Conservation (phyloP, 148 eudicot species). For the Dianthus caryophyllus region DNA sequence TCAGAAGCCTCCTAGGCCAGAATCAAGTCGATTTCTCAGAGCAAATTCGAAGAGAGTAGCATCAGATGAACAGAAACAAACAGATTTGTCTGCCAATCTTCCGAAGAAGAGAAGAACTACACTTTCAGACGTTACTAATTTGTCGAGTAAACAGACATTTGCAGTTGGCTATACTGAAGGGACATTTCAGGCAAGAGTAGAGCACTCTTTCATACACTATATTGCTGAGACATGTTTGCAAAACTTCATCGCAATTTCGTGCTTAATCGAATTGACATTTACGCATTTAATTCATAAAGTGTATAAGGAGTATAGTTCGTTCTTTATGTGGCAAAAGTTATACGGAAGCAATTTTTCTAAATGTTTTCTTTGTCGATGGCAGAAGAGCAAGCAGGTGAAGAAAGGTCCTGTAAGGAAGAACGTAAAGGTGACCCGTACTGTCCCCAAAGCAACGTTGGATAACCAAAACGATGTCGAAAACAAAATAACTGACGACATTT, state of each 20-base stretch:
- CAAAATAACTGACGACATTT: conserved; percentile 34
- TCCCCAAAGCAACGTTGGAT: conserved; percentile 22
- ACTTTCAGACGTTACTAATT: conserved; percentile 67
- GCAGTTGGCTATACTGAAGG: conserved; percentile 29
- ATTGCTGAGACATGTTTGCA: neutral
- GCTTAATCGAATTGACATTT: neutral
- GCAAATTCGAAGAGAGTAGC: conserved; percentile 48
- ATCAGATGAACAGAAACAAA: conserved; percentile 40
- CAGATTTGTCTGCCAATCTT: conserved; percentile 21
- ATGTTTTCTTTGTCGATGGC: conserved; percentile 23
- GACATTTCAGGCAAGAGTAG: conserved; percentile 36
- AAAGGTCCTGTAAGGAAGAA: conserved; percentile 35
- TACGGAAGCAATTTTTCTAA: conserved; percentile 1
- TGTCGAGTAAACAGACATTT: conserved; percentile 32
- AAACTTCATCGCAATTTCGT: neutral
- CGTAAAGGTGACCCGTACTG: conserved; percentile 40
- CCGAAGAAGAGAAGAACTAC: conserved; percentile 65
- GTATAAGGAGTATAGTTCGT: neutral
- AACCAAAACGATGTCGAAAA: conserved; percentile 28
- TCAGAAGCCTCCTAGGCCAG: conserved; percentile 47
- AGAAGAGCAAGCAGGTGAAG: conserved; percentile 46
- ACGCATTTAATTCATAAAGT: too few species aligned
- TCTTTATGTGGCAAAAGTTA: neutral
- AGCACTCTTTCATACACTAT: neutral
- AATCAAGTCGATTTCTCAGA: conserved; percentile 33